phyloP scores from a whole-genome alignment of 768 basidiomycete genomes.

The Mycena pura region DNA sequence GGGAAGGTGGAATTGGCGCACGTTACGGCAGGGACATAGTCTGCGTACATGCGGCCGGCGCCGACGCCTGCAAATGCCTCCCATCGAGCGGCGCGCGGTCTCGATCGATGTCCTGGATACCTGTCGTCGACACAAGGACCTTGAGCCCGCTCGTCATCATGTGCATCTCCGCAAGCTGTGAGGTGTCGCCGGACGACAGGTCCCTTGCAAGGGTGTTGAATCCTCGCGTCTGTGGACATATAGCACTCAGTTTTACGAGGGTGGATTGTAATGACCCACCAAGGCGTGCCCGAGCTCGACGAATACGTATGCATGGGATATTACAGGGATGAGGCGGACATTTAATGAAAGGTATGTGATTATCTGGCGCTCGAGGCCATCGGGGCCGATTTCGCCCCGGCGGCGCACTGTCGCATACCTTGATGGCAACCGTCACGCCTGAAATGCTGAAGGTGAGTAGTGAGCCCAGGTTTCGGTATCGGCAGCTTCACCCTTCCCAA shows the following conservation, averaged over 20 bases:
- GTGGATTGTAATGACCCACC: too few species aligned
- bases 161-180: slow-evolving; percentile 74
- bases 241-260: too few species aligned
- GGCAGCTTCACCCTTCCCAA: slow-evolving; percentile 65
- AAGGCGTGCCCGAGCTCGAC: slow-evolving; percentile 66
- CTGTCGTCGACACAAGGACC: slow-evolving; percentile 57
- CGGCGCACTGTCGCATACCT: slow-evolving; percentile 77
- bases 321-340: slow-evolving; percentile 72
- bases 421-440: slow-evolving; percentile 69
- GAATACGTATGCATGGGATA: slow-evolving; percentile 74
- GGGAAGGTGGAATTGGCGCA: slow-evolving; percentile 46
- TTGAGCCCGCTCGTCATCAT: slow-evolving; percentile 75
- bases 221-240: slow-evolving; percentile 57
- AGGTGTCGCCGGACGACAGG: slow-evolving; percentile 62
- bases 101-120: slow-evolving; percentile 67
- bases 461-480: neutral
- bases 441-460: neutral
- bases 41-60: slow-evolving; percentile 67
- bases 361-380: slow-evolving; percentile 68
- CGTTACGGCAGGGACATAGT: slow-evolving; percentile 71
- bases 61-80: slow-evolving; percentile 75
- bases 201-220: slow-evolving; percentile 57
- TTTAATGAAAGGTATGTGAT: slow-evolving; percentile 78
- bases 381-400: slow-evolving; percentile 60
- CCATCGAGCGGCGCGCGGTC: slow-evolving; percentile 71